Conservation (phyloP, 345 rosid genomes). For the Firmiana major region DNA sequence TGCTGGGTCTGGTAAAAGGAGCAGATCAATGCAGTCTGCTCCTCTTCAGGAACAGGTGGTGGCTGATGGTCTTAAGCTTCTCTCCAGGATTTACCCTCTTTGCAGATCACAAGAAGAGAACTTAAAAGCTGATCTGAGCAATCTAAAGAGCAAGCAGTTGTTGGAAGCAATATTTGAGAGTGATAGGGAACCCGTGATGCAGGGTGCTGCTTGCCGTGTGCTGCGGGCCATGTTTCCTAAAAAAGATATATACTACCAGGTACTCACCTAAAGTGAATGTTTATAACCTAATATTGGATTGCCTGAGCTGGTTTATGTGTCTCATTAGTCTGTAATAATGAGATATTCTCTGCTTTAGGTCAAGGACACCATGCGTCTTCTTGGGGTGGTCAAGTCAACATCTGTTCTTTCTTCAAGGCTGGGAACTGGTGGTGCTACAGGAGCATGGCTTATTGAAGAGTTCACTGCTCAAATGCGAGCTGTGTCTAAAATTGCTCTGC, state of each 20-base stretch:
- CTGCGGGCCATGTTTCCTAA: slow-evolving; percentile 80
- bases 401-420: slow-evolving; percentile 67
- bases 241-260: slow-evolving; percentile 86
- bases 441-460: slow-evolving; percentile 86
- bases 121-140: slow-evolving; percentile 41
- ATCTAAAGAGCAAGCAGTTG: slow-evolving; percentile 75
- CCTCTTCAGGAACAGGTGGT: slow-evolving; percentile 84
- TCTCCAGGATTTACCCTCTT: slow-evolving; percentile 61
- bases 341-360: slow-evolving; percentile 38
- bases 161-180: slow-evolving; percentile 83
- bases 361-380: slow-evolving; percentile 91
- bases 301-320: not conserved
- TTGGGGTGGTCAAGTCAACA: slow-evolving; percentile 87
- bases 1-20: slow-evolving; percentile 65
- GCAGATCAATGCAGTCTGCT: slow-evolving; percentile 59
- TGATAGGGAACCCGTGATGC: slow-evolving; percentile 83
- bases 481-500: slow-evolving; percentile 92
- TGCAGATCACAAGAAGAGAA: slow-evolving; percentile 56
- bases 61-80: slow-evolving; percentile 87
- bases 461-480: slow-evolving; percentile 95
- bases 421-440: slow-evolving; percentile 66
- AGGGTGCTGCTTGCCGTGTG: slow-evolving; percentile 84
- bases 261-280: slow-evolving; percentile 18
- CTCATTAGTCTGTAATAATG: not conserved
- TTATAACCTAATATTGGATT: not conserved